phyloP scores from a whole-genome alignment of 2,329 filamentous ascomycete species.

The Fusarium buxicola region DNA sequence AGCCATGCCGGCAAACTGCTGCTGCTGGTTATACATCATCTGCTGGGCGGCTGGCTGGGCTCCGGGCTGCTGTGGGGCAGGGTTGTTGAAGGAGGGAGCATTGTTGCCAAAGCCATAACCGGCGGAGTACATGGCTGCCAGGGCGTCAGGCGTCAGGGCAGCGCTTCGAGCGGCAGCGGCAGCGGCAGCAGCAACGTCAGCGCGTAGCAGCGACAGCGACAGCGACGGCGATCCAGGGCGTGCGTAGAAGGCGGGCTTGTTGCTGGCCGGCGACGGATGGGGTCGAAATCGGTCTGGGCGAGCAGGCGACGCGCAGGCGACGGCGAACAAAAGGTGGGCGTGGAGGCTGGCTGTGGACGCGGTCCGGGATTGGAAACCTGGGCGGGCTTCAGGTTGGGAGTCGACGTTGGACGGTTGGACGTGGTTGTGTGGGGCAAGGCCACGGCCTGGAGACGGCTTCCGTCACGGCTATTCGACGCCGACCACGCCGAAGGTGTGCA shows the following conservation, averaged over 20 bases:
- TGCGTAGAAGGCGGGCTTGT: constrained; percentile 34
- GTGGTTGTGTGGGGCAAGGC: constrained; percentile 43
- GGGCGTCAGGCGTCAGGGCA: constrained; percentile 35
- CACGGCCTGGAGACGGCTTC: constrained; percentile 32
- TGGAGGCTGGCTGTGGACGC: constrained; percentile 44
- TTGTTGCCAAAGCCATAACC: constrained; percentile 67
- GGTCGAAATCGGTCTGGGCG: constrained; percentile 20
- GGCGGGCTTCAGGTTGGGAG: constrained; percentile 24
- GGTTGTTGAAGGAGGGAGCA: constrained; percentile 64
- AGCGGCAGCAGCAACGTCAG: constrained; percentile 31
- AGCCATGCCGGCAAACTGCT: constrained; percentile 66
- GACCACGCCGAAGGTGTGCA: constrained; percentile 29
- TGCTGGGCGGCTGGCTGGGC: constrained; percentile 59
- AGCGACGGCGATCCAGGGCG: constrained; percentile 2
- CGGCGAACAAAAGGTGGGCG: constrained; percentile 24
- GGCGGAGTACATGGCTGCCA: constrained; percentile 62
- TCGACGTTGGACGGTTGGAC: constrained; percentile 35
- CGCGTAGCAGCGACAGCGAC: constrained; percentile 9
- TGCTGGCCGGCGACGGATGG: constrained; percentile 37
- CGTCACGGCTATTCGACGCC: constrained; percentile 40
- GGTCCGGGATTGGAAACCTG: constrained; percentile 46
- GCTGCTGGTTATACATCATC: constrained; percentile 69
- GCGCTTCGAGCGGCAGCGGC: constrained; percentile 39
- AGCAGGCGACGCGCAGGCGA: constrained; percentile 34
- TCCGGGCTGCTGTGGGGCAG: constrained; percentile 53